Evolutionary conservation across 768 basidiomycete genomes (phyloP), one percentile per base, ranked within the genome.

Genomic region (Naganishia friedmannii): DNA sequence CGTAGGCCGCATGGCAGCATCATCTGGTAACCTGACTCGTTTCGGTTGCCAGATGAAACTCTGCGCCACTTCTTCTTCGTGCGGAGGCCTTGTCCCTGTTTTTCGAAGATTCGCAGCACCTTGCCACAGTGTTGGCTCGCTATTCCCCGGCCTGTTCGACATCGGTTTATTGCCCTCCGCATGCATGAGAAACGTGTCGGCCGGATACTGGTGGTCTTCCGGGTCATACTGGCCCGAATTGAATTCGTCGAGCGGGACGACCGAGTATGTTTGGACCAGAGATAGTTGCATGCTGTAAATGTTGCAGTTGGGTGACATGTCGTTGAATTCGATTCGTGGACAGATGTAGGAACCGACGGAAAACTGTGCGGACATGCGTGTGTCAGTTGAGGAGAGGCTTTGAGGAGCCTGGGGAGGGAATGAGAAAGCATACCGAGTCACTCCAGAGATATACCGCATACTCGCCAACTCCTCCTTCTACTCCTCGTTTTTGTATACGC

Each of bases 241-340:
- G 31, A 60, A 69, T 9, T 58, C 68, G 17, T 69, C 68, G 55
- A 69, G 9, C 1, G 68, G 56, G 8, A 63, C 32, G 19, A 60
- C 68, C n/a, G 68, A 69, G 31, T 51, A 63, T 15, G 54, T 53
- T 17, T 60, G 68, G 8, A 69, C 34, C 23, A 69, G 58, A 17
- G 56, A 51, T 23, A 57, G 26, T 23, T 57, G 56, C 3, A 60
- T 53, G 26, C 46, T 26, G 46, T 45, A 69, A 23, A 69, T 69
- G 29, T 51, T 69, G 68, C 57, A 60, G 21, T 15, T n/a, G 31
- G 68, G 57, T 32, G 68, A 53, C 23, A 63, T 34, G 46, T 58
- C 56, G 26, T 10, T 9, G n/a, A 69, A 57, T n/a, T 69, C 45
- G 12, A 69, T 21, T 21, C 45, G 28, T 3, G 56, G 46, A 7